Conservation (phyloP, 2,329 filamentous ascomycete species). For the Phialemoniopsis sp. region DNA sequence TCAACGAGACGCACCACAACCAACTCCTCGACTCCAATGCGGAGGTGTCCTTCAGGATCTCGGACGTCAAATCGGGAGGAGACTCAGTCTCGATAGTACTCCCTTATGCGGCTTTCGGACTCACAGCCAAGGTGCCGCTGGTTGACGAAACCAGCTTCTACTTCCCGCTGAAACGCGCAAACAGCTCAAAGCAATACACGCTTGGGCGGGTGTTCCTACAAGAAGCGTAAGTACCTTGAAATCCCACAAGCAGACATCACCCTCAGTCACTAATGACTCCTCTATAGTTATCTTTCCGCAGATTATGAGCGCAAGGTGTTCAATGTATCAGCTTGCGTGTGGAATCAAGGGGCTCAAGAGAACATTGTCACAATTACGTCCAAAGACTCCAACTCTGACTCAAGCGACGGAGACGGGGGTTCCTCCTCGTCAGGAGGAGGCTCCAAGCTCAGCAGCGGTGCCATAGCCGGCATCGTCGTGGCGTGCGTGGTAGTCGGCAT, state of each 20-base stretch:
- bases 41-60: conserved; percentile 25
- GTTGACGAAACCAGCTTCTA: conserved; percentile 22
- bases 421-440: background rate
- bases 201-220: conserved; percentile 27
- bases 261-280: conserved; percentile 1
- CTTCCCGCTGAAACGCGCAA: conserved; percentile 26
- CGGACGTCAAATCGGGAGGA: conserved; percentile 23
- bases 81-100: conserved; percentile 23
- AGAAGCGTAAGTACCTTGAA: conserved; percentile 21
- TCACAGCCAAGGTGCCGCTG: conserved; percentile 20
- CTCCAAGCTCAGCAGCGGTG: conserved; percentile 12
- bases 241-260: background rate
- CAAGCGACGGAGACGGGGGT: background rate
- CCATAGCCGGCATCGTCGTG: conserved; percentile 19
- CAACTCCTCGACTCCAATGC: conserved; percentile 21
- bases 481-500: conserved; percentile 9
- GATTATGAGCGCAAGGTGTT: conserved; percentile 35
- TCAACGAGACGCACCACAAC: conserved; percentile 27
- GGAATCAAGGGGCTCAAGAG: conserved; percentile 23
- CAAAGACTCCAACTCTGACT: conserved; percentile 27
- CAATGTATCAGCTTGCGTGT: conserved; percentile 30
- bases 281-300: conserved; percentile 24
- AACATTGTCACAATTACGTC: conserved; percentile 21
- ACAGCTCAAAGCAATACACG: conserved; percentile 25
- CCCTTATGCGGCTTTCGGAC: conserved; percentile 25